Evolutionary conservation across 1,139 yeast species (phyloP), one percentile per base, ranked within the genome.

Genomic region (Pneumocystis canis): DNA sequence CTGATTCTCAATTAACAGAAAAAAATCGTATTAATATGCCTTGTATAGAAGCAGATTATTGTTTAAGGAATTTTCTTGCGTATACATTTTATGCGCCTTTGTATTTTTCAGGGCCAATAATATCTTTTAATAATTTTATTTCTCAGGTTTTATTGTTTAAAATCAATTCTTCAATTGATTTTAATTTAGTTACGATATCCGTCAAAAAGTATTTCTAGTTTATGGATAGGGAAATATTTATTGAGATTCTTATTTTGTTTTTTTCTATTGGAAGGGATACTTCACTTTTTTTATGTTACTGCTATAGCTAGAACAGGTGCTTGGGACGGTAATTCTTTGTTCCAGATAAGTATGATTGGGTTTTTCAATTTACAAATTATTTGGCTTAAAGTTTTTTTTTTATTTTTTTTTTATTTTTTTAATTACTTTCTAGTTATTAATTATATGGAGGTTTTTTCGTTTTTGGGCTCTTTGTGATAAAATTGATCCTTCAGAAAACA

Each of bases 381-480:
- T 63, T 94, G 98, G 97, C 79, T 92, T 67, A 77, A 69, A 61
- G 68, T 66, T 33, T 59, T 4, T 39, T 28, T 3, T 25, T 37
- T 3, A 1, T 20, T 57, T 6, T 18, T 32, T 32, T 18, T 56
- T 18, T 30, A 28, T 28, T 57, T n/a, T n/a, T 61, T n/a, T 20
- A 35, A 32, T 31, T 18, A 20, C 2, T 63, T n/a, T 58, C 20
- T 86, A 92, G 74, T 79, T 94, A 56, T 78, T 94, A 65, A 85
- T 94, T 63, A 98, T 98, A 1, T 94, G 99, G 99, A 80, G 99
- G 71, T 76, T 92, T 62, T 94, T 94, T 76, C 78, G 99, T 67
- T 78, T 92, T 69, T 94, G 99, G 98, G 82, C 94, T 7, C 76
- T 94, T 66, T 70, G 88, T 20, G 98, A 94, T 74, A 89, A 89